Evolutionary conservation across 2,329 filamentous ascomycete species (phyloP).

Genomic region (Penicillium sp.): DNA sequence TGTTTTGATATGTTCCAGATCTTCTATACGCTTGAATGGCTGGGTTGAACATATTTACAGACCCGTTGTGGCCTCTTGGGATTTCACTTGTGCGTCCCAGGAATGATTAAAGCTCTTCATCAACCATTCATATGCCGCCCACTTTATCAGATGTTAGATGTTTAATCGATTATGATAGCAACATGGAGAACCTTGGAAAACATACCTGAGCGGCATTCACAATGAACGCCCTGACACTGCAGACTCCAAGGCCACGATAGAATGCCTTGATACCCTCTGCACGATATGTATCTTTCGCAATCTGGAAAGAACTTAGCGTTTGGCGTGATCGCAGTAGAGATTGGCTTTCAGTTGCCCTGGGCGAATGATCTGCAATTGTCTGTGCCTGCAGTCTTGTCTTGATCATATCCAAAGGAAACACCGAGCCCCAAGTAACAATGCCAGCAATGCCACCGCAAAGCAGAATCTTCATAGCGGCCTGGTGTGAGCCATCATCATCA

Average conservation of each 20-base stretch:
- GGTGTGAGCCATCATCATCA: conserved; percentile 45
- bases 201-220: conserved; percentile 79
- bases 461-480: conserved; percentile 62
- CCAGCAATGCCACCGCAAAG: conserved; percentile 86
- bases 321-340: conserved; percentile 18
- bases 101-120: conserved; percentile 53
- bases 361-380: conserved; percentile 25
- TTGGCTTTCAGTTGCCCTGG: conserved; percentile 21
- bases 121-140: conserved; percentile 87
- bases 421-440: conserved; percentile 80
- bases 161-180: background rate
- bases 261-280: conserved; percentile 62
- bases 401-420: conserved; percentile 88
- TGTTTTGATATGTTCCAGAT: background rate
- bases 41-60: background rate
- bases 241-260: conserved; percentile 73
- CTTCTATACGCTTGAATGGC: background rate
- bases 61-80: background rate
- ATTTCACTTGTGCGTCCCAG: conserved; percentile 8
- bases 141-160: conserved; percentile 49
- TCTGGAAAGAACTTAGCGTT: conserved; percentile 55
- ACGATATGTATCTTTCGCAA: conserved; percentile 65
- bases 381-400: conserved; percentile 91
- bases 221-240: conserved; percentile 80
- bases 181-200: background rate